Base-by-base conservation (phyloP, 306 rosid genomes). In the Aeschynomene evenia region DNA sequence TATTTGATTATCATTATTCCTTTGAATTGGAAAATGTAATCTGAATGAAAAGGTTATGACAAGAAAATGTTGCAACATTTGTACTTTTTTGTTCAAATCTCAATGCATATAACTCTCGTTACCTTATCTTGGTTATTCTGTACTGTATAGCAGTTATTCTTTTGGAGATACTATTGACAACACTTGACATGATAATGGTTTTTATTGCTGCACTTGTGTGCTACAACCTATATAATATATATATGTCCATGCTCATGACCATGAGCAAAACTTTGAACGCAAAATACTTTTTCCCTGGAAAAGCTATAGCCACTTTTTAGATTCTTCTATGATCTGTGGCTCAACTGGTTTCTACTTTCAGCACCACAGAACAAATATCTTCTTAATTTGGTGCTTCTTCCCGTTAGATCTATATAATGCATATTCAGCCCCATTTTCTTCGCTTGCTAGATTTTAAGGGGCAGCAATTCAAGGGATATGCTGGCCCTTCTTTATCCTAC, bases 11-110 rank as follows among this genome's bases (percentile, higher is more conserved):
- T 62, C 36, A 21, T 62, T 40, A 21, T 62, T 40, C 20, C 8
- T 13, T 7, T 2, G 6, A 19, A 23, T 13, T 22, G 68, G 53
- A 63, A 63, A 8, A 63, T 63, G 36, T 14, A 7, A 9, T 15
- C 22, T 58, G 64, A 63, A 40, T 40, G 37, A 40, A 45, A 59
- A 59, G 18, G 43, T 28, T 56, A 14, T 11, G 20, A 14, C 4
- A 24, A 15, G 45, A 58, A 12, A 62, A 22, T 39, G 14, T 13
- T 62, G 24, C 53, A 33, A 58, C 65, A 63, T 14, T 63, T 63
- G 43, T 40, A 21, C 22, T 63, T 40, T 63, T 63, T 21, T n/a
- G n/a, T n/a, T 63, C 51, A 40, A 40, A 63, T 63, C 39, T 42
- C 23, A 63, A 15, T 40, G 53, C n/a, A n/a, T n/a, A n/a, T n/a